Conservation (phyloP, 192 early-diverging fungal species). For the Pilaira anomala region DNA sequence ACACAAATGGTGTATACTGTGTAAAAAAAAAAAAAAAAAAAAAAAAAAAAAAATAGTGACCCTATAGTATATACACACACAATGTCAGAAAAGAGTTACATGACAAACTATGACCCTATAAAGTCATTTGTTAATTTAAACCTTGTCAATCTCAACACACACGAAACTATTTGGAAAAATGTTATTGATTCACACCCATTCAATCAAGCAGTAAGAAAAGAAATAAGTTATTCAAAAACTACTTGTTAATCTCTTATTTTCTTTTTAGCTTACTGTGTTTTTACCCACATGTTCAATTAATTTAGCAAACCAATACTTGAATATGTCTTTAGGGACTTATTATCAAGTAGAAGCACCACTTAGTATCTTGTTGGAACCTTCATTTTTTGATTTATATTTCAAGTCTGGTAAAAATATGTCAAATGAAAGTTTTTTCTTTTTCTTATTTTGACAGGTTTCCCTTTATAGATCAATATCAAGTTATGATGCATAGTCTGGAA, state of each 20-base stretch:
- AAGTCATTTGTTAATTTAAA: constrained; percentile 4
- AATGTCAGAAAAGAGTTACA: constrained; percentile 8
- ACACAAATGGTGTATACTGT: too few relatives aligned
- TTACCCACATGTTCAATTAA: constrained; percentile 10
- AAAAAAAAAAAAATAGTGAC: too few relatives aligned
- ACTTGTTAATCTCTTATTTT: background rate
- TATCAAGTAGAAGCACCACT: constrained; percentile 24
- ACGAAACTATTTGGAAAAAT: background rate
- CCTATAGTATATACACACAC: too few relatives aligned
- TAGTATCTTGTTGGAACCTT: constrained; percentile 14
- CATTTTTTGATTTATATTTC: constrained; percentile 7
- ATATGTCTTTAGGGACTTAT: constrained; percentile 2
- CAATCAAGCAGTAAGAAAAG: constrained; percentile 21
- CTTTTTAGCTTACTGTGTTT: constrained; percentile 17
- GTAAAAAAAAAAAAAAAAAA: too few relatives aligned
- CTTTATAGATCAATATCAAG: background rate
- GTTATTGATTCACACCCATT: constrained; percentile 23
- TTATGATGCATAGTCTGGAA: constrained; percentile 23
- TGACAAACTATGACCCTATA: background rate
- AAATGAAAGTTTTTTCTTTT: background rate
- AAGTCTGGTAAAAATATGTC: constrained; percentile 10
- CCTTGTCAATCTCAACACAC: constrained; percentile 1
- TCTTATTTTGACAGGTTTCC: background rate
- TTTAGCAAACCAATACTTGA: background rate
- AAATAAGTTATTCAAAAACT: background rate